phyloP scores from a whole-genome alignment of 2,329 filamentous ascomycete species.

The Pseudogymnoascus sp. region DNA sequence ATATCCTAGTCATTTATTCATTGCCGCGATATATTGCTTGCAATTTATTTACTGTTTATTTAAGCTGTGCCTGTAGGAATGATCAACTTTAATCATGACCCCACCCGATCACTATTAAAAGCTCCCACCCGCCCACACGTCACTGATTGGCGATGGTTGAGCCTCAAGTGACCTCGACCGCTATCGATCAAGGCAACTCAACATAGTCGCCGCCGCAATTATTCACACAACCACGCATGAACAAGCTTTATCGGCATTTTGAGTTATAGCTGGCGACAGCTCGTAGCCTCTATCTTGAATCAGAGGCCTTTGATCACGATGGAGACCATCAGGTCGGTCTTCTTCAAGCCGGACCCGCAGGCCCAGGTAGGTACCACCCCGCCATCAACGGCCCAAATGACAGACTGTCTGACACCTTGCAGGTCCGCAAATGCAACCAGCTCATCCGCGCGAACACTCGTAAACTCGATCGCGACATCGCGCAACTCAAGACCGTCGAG shows the following conservation, averaged over 20 bases:
- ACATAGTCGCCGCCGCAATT: background rate
- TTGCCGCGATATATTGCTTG: background rate
- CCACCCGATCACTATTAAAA: slow-evolving; percentile 1
- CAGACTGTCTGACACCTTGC: slow-evolving; percentile 14
- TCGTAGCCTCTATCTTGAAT: background rate
- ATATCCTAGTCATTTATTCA: background rate
- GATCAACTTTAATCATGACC: slow-evolving; percentile 4
- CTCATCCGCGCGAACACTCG: slow-evolving; percentile 85
- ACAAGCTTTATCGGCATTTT: background rate
- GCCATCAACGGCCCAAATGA: slow-evolving; percentile 8
- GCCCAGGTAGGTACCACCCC: slow-evolving; percentile 60
- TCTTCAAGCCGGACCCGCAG: slow-evolving; percentile 88
- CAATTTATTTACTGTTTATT: background rate
- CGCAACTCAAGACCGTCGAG: slow-evolving; percentile 69
- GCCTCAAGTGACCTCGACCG: slow-evolving; percentile 5
- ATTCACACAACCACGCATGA: slow-evolving; percentile 3
- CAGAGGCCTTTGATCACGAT: slow-evolving; percentile 42
- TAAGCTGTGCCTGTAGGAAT: background rate
- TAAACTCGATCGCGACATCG: slow-evolving; percentile 90
- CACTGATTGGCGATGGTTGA: slow-evolving; percentile 9
- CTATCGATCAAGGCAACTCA: slow-evolving; percentile 1
- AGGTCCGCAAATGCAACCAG: slow-evolving; percentile 94
- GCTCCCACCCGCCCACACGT: slow-evolving; percentile 4
- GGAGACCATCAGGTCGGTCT: slow-evolving; percentile 80
- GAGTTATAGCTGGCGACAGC: slow-evolving; percentile 6